Percentiles rank a stretch among this genome's conserved stretches.
Evolutionary conservation across 2,329 filamentous ascomycete genomes (phyloP).

Genomic region (Acephala macrosclerotiorum): DNA sequence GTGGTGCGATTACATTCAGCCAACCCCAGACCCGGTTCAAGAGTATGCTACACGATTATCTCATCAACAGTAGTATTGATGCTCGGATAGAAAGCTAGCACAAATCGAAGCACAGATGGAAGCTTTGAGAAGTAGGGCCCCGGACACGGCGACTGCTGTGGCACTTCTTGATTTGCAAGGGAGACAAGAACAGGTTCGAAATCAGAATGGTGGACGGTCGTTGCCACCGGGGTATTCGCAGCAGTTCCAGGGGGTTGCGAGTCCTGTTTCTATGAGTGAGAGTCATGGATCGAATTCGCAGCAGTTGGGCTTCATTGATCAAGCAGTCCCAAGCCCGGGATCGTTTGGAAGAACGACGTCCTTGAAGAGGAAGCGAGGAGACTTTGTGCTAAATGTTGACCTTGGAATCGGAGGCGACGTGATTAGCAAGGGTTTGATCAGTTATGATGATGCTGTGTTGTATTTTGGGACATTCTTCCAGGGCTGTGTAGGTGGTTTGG

Average conservation of each 20-base stretch:
- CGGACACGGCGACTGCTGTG: constrained; percentile 18
- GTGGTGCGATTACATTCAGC: constrained; percentile 30
- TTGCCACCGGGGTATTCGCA: not conserved
- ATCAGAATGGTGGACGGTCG: not conserved
- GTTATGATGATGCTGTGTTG: constrained; percentile 25
- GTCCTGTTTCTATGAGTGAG: constrained; percentile 10
- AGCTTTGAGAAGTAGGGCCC: constrained; percentile 15
- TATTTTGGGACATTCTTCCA: constrained; percentile 35
- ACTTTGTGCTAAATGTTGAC: constrained; percentile 29
- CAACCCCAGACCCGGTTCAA: constrained; percentile 21
- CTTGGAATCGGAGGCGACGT: constrained; percentile 20
- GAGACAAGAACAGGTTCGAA: not conserved
- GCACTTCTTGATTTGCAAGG: constrained; percentile 11
- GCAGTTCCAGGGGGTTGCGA: constrained; percentile 1
- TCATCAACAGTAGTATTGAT: not conserved
- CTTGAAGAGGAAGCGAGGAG: constrained; percentile 23
- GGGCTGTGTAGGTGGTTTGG: constrained; percentile 31
- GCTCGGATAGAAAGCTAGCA: constrained; percentile 24
- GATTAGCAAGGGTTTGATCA: constrained; percentile 29
- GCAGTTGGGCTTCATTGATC: not conserved
- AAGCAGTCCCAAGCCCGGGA: not conserved
- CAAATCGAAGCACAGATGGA: constrained; percentile 25
- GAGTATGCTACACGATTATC: constrained; percentile 19
- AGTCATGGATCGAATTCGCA: not conserved
- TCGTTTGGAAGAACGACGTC: not conserved